These are phyloP conservation scores for Cutaneotrichosporon dermatis DNA, from an alignment of 1,284 basidiomycete genomes.

Conservation along the genomic window DNA sequence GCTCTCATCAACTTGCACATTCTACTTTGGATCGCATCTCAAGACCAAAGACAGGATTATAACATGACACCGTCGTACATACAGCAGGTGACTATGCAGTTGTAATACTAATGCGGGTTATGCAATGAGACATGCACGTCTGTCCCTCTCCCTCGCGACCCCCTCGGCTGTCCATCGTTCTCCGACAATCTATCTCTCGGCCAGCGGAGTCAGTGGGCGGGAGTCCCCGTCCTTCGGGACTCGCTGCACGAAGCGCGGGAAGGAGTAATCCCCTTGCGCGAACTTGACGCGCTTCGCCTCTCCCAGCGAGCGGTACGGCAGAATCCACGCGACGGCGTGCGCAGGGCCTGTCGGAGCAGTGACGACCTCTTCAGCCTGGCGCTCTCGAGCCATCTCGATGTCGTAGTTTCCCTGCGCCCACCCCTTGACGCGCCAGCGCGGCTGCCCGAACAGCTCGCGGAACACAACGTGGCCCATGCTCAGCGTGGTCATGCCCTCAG, in stretches of 20 bases:
- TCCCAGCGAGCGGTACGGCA: constrained; percentile 41
- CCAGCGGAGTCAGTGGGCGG: too few species aligned
- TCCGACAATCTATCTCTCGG: too few species aligned
- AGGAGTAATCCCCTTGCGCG: constrained; percentile 38
- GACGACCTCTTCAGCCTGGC: not conserved
- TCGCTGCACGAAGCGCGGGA: constrained; percentile 26
- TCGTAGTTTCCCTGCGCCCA: constrained; percentile 38
- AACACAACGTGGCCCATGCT: constrained; percentile 74
- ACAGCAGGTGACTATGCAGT: too few species aligned
- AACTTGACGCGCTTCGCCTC: constrained; percentile 44
- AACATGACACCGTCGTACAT: too few species aligned
- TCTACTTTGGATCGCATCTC: not conserved
- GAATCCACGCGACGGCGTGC: constrained; percentile 25
- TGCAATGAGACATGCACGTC: too few species aligned
- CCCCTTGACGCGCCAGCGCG: constrained; percentile 34
- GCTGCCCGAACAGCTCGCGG: constrained; percentile 58
- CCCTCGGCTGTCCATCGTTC: too few species aligned
- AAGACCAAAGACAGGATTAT: too few species aligned
- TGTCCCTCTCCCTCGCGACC: too few species aligned
- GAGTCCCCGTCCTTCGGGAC: not conserved
- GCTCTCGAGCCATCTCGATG: not conserved
- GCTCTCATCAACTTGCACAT: not conserved
- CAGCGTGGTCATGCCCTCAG: constrained; percentile 69
- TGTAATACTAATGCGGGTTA: too few species aligned
- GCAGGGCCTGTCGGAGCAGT: not conserved